A percentile compares a stretch with the other conserved stretches of the same genome.
These are phyloP conservation scores for Beauveria medogensis DNA, from an alignment of 2,329 filamentous ascomycete species.

Conservation along the genomic window DNA sequence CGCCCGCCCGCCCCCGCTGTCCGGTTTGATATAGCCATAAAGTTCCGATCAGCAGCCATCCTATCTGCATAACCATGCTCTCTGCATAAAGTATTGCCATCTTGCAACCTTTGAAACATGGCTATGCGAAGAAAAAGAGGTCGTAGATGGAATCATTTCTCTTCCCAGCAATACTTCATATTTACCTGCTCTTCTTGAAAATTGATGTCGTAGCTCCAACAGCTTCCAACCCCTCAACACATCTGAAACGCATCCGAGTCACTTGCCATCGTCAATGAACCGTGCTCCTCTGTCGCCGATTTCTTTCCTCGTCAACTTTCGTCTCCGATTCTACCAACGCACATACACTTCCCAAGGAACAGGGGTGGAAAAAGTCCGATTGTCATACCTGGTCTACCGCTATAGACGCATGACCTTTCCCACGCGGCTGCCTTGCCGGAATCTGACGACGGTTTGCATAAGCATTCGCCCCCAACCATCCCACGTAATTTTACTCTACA, in stretches of 20 bases:
- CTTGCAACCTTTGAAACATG: neutral
- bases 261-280: neutral
- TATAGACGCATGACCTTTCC: no score
- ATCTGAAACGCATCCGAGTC: conserved; percentile 7
- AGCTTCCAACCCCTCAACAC: neutral
- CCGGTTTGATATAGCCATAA: neutral
- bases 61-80: neutral
- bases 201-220: neutral
- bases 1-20: no score
- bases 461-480: neutral
- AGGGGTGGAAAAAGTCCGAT: neutral
- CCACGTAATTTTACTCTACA: neutral
- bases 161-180: neutral
- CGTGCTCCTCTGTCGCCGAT: no score
- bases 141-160: neutral
- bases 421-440: neutral
- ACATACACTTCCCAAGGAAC: no score
- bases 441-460: neutral
- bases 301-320: neutral
- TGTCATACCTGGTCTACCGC: neutral
- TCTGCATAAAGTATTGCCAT: neutral
- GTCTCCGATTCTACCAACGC: neutral
- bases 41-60: neutral
- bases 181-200: no score
- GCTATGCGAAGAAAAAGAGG: neutral